Evolutionary conservation across 2,329 filamentous ascomycete genomes (phyloP), one percentile per base, ranked within the genome.

Genomic region (Bretziella fagacearum): DNA sequence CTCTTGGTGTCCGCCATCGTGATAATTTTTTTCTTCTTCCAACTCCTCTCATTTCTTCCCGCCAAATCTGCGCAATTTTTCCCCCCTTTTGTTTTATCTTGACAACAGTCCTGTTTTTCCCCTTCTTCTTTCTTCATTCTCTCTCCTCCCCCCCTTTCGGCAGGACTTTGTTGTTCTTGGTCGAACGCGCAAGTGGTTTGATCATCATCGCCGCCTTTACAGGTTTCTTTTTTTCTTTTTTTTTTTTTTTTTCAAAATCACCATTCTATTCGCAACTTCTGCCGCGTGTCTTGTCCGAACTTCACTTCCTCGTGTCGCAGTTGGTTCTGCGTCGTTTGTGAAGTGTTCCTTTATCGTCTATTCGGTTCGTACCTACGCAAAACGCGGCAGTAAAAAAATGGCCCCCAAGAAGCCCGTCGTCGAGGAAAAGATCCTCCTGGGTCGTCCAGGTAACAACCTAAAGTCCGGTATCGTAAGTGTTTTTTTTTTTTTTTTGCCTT

Each of bases 361-460:
- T 73, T 69, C 56, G 62, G 59, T 58, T 60, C 67, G 73, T 59
- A 63, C 60, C 56, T 78, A 77, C 70, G 69, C 70, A 59, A 74
- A 71, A 60, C 49, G 49, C 35, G 49, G 49, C 73, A 63, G 70
- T 65, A 63, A 71, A 23, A 86, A 77, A 63, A 98, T 98, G 91
- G 73, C 85, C 67, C 91, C 91, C 64, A 98, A 98, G 76, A 96
- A 96, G 70, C 70, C 68, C 46, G 80, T 78, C 58, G 78, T 84
- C 59, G 83, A 95, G 74, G 84, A 96, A 74, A 96, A 96, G 79
- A 74, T 96, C 65, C 79, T 91, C 57, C 74, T 98, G 66, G 91
- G 91, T 65, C 76, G 91, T 63, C 91, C 91, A 55, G 91, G 91
- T 61, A 98, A 98, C 76, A 96, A 78, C 69, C 66, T 98, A 66